Evolutionary conservation across 192 early-diverging fungal genomes (phyloP), one percentile per base, ranked within the genome.

Genomic region (Rhizophlyctis rosea): DNA sequence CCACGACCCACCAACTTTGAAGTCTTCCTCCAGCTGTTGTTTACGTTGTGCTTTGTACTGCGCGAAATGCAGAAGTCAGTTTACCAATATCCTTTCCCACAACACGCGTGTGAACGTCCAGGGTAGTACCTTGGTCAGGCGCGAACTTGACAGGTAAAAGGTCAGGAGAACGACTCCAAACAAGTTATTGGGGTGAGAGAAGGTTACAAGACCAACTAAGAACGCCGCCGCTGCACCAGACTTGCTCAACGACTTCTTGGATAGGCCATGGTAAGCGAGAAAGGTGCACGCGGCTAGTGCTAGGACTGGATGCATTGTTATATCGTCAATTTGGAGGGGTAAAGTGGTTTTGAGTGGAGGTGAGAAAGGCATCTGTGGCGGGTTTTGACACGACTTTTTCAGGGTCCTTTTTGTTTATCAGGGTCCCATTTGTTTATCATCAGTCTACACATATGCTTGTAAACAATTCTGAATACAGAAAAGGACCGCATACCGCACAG

Each of bases 211-310:
- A 5, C 90, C 91, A 18, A 92, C 78, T 27, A 84, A 59, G 39
- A 84, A 84, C 4, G 93, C 91, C 35, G 86, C 90, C 5, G 79
- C 11, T 3, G 87, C 83, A 24, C 93, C 93, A 4, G 81, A 86
- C 4, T 47, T 36, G 3, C 86, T 78, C 44, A 95, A 80, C 1
- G 91, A 92, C 35, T 82, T 79, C 66, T 89, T 87, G 23, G 72
- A 69, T 29, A 85, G 72, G n/a, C 84, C 81, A 68, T 88, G 76
- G 14, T 62, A 62, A 11, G 76, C 81, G 24, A 90, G 61, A 23
- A 75, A 47, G 3, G 67, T 61, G 61, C 80, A 84, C 16, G 83
- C 65, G 2, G 60, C 72, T 2, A 75, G 33, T 9, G 87, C 83
- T 51, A 78, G 75, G 32, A 81, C n/a, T 25, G 81, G 3, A 36